Evolutionary conservation across 1,139 yeast genomes (phyloP).

Genomic region (Pichia sp.): DNA sequence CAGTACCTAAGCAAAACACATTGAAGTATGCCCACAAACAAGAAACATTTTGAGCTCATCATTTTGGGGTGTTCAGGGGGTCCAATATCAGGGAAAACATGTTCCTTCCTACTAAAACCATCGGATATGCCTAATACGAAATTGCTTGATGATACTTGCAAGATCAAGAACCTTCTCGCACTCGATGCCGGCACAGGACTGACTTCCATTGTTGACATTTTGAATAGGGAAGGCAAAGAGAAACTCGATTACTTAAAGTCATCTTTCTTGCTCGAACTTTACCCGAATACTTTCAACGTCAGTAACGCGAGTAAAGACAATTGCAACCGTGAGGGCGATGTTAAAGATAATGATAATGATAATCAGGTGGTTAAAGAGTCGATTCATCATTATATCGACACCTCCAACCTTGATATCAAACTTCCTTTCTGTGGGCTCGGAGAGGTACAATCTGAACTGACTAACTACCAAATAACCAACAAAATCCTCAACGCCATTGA

Average conservation of each 20-base stretch:
- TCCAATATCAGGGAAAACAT: conserved; percentile 61
- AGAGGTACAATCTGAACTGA: no score
- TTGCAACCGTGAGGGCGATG: no score
- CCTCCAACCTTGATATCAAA: background rate
- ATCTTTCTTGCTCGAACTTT: conserved; percentile 16
- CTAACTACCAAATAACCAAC: conserved; percentile 14
- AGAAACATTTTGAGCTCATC: conserved; percentile 31
- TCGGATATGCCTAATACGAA: conserved; percentile 30
- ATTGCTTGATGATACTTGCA: background rate
- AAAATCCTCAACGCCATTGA: conserved; percentile 18
- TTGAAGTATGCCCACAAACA: conserved; percentile 12
- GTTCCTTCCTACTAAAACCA: conserved; percentile 62
- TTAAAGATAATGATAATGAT: conserved; percentile 8
- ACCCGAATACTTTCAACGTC: conserved; percentile 17
- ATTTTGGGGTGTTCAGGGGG: conserved; percentile 76
- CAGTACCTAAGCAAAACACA: no score
- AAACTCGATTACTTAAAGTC: conserved; percentile 11
- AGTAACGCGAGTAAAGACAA: no score
- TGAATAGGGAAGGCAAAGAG: conserved; percentile 24
- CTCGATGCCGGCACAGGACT: conserved; percentile 81
- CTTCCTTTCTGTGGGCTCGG: no score
- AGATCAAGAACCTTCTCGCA: conserved; percentile 34
- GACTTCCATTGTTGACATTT: conserved; percentile 46
- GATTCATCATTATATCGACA: conserved; percentile 1
- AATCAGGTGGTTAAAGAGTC: background rate